Evolutionary conservation across 352 stramenopile genomes (phyloP).

Genomic region (Saprolegnia diclina): DNA sequence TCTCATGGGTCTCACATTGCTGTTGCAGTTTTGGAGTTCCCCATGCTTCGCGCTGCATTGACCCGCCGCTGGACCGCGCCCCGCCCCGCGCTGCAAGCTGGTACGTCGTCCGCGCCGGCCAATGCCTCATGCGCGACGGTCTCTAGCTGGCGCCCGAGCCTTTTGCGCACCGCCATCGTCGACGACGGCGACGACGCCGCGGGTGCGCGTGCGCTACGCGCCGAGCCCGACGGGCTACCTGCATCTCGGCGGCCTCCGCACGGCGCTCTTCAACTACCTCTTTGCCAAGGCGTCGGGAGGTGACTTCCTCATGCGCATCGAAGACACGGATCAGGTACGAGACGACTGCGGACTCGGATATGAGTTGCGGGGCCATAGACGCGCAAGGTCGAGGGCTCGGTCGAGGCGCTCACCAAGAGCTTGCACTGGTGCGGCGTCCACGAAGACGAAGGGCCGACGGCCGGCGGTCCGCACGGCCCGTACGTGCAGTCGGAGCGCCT

Average conservation of each 20-base stretch:
- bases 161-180: not conserved
- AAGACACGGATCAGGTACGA: slow-evolving; percentile 87
- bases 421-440: slow-evolving; percentile 93
- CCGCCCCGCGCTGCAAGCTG: not conserved
- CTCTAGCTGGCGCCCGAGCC: too few species aligned
- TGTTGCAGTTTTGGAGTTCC: not conserved
- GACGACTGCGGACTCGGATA: too few species aligned
- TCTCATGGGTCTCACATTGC: too few species aligned
- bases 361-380: too few species aligned
- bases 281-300: slow-evolving; percentile 81
- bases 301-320: slow-evolving; percentile 87
- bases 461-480: slow-evolving; percentile 84
- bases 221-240: slow-evolving; percentile 87
- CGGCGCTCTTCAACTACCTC: slow-evolving; percentile 90
- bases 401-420: slow-evolving; percentile 79
- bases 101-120: not conserved
- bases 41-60: not conserved
- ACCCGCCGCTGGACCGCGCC: not conserved
- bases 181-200: not conserved
- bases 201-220: slow-evolving; percentile 79
- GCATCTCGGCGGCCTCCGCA: slow-evolving; percentile 87
- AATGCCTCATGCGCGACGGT: not conserved
- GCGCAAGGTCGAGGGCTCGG: slow-evolving; percentile 76
- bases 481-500: slow-evolving; percentile 97
- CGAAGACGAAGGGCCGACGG: slow-evolving; percentile 96